Evolutionary conservation across 2,329 filamentous ascomycete genomes (phyloP).

Genomic region (Alternaria sp.): DNA sequence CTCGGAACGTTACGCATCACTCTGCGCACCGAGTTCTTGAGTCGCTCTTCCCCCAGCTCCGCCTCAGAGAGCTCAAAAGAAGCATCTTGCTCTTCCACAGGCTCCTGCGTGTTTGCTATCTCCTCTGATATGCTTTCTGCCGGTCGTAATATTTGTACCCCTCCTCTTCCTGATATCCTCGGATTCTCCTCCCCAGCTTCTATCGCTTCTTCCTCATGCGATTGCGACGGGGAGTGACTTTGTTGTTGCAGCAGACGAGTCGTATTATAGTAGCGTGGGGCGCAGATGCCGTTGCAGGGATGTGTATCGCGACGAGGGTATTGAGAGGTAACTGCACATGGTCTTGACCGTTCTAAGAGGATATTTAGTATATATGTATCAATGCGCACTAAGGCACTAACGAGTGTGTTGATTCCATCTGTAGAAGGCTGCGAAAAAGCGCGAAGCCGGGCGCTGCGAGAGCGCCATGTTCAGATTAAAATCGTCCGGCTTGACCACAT

Average conservation of each 20-base stretch:
- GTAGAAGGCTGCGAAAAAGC: slow-evolving; percentile 55
- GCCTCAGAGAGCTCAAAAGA: neutral
- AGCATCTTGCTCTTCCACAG: neutral
- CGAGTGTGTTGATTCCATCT: slow-evolving; percentile 46
- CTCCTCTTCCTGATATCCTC: neutral
- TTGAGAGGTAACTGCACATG: slow-evolving; percentile 4
- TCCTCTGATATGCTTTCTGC: neutral
- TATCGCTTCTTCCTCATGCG: neutral
- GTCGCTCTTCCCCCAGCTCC: slow-evolving; percentile 3
- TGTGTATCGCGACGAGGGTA: neutral
- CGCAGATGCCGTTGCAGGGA: neutral
- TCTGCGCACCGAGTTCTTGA: slow-evolving; percentile 25
- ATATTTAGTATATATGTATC: neutral
- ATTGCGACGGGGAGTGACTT: slow-evolving; percentile 7
- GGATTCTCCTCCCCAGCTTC: neutral
- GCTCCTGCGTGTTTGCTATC: neutral
- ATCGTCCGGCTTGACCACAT: neutral
- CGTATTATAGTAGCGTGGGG: slow-evolving; percentile 15
- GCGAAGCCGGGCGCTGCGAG: slow-evolving; percentile 28
- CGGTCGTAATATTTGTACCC: neutral
- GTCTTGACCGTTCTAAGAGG: slow-evolving; percentile 13
- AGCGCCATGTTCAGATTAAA: slow-evolving; percentile 21
- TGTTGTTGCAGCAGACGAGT: slow-evolving; percentile 16
- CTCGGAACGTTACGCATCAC: slow-evolving; percentile 63
- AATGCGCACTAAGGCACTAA: slow-evolving; percentile 7